phyloP scores from a whole-genome alignment of 192 early-diverging fungal species.

The Endogone sp. region DNA sequence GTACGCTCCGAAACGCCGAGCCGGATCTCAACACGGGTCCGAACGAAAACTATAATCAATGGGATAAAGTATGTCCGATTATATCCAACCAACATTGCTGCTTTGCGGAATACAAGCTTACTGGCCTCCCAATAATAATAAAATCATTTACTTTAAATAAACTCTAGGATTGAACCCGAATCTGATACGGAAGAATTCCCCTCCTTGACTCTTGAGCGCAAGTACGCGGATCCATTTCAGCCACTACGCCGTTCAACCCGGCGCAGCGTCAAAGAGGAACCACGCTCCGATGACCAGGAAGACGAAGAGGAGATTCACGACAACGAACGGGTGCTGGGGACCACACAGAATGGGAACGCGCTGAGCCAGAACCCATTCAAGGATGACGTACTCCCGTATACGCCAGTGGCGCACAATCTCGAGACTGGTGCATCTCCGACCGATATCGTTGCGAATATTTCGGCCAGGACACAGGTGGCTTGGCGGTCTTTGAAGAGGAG shows the following conservation, averaged over 20 bases:
- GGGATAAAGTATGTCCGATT: background rate
- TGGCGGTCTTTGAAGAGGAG: background rate
- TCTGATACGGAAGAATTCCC: background rate
- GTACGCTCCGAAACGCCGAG: background rate
- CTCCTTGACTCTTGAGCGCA: background rate
- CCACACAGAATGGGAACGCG: background rate
- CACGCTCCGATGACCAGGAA: background rate
- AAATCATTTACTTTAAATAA: background rate
- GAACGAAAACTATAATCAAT: background rate
- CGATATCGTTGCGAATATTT: background rate
- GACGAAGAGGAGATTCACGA: background rate
- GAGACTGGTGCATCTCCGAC: background rate
- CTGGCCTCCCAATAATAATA: background rate
- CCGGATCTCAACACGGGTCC: background rate
- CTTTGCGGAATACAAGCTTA: too few species aligned
- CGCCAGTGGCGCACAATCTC: background rate
- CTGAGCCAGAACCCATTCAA: background rate
- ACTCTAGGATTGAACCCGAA: background rate
- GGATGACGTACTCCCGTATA: background rate
- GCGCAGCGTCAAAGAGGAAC: background rate
- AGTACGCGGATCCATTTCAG: background rate
- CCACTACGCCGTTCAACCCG: background rate
- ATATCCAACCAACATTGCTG: background rate
- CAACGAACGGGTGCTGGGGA: background rate
- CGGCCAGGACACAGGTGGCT: background rate